A percentile compares a stretch with the other conserved stretches of the same genome.
Conservation (phyloP, 129 eudicot species). For the Helianthus annuus region HanXRQr2.0-SUNRISE NC_035444.2:75337225-75337724, state of each 20-base stretch:
- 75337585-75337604: not conserved
- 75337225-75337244: not conserved
- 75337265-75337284: not conserved
- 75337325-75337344: too few relatives aligned
- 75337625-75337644: slow-evolving; percentile 8
- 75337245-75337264: not conserved
- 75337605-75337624: not conserved
- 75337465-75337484: slow-evolving; percentile 87
- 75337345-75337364: slow-evolving; percentile 4
- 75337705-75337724: not conserved
- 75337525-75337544: not conserved
- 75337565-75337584: not conserved
- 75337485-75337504: not conserved
- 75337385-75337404: slow-evolving; percentile 2
- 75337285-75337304: not conserved
- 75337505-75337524: slow-evolving; percentile 17
- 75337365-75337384: not conserved
- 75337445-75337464: slow-evolving; percentile 95
- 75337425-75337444: slow-evolving; percentile 68
- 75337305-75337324: not conserved
- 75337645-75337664: not conserved
- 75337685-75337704: not conserved
- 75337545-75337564: not conserved
- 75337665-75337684: not conserved
- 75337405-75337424: slow-evolving; percentile 56